Percentiles rank a stretch among this genome's conserved stretches.
Conservation (phyloP, 768 basidiomycete species). For the Xerocomus potaroensis region DNA sequence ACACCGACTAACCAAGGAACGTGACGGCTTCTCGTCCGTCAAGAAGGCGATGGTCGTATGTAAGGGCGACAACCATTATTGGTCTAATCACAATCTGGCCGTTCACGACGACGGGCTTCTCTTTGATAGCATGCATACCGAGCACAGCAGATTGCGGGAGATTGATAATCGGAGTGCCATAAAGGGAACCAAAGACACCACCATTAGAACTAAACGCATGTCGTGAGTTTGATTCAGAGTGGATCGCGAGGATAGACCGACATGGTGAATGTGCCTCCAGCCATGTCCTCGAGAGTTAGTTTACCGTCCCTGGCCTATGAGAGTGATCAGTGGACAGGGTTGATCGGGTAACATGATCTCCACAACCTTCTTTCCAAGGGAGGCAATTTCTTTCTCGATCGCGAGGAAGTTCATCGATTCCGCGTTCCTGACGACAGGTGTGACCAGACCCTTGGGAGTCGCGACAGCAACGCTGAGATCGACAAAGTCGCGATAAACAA, state of each 20-base stretch:
- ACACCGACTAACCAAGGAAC: slow-evolving; percentile 77
- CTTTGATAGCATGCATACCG: slow-evolving; percentile 96
- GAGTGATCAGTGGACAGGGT: slow-evolving; percentile 6
- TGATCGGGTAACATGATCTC: neutral
- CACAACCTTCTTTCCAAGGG: slow-evolving; percentile 80
- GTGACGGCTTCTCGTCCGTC: slow-evolving; percentile 96
- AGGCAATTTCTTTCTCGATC: slow-evolving; percentile 90
- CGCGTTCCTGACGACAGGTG: slow-evolving; percentile 89
- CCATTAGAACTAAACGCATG: slow-evolving; percentile 79
- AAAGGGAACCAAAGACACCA: slow-evolving; percentile 95
- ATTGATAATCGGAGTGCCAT: slow-evolving; percentile 99
- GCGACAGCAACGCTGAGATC: slow-evolving; percentile 96
- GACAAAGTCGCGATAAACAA: slow-evolving; percentile 88
- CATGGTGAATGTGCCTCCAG: slow-evolving; percentile 99
- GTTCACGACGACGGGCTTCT: slow-evolving; percentile 83
- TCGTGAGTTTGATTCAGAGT: neutral
- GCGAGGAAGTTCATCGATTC: slow-evolving; percentile 84
- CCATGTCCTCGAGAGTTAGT: slow-evolving; percentile 96
- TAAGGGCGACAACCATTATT: slow-evolving; percentile 92
- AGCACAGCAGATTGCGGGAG: slow-evolving; percentile 92
- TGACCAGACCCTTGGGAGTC: slow-evolving; percentile 95
- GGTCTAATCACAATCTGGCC: slow-evolving; percentile 96
- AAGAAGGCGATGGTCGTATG: slow-evolving; percentile 93
- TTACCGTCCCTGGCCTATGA: slow-evolving; percentile 82
- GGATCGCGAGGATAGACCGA: slow-evolving; percentile 35